Conservation (phyloP, 148 eudicot genomes). For the Chenopodium suecicum region DNA sequence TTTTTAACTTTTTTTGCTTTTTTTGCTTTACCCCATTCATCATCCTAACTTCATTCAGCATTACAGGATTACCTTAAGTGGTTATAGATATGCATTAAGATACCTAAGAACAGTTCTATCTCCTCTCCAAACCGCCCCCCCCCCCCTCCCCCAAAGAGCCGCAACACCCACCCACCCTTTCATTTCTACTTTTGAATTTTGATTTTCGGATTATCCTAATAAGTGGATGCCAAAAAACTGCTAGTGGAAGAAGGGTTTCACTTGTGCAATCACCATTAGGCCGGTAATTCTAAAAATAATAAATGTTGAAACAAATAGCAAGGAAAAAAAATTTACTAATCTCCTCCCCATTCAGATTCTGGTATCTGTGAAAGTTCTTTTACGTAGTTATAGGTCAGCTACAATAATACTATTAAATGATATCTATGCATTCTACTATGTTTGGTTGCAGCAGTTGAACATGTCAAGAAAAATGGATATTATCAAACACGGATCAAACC, state of each 20-base stretch:
- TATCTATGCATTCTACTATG: not conserved
- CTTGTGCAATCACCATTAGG: not conserved
- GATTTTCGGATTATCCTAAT: not conserved
- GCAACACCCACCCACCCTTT: too few relatives aligned
- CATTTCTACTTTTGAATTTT: not conserved
- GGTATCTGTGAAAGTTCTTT: not conserved
- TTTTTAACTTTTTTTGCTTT: not conserved
- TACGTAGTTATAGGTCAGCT: not conserved
- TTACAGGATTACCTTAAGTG: not conserved
- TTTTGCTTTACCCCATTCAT: not conserved
- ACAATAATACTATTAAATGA: not conserved
- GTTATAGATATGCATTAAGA: not conserved
- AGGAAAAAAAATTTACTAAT: too few relatives aligned
- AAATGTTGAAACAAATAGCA: not conserved
- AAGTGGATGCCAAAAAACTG: not conserved
- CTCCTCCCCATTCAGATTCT: not conserved
- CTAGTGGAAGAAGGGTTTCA: not conserved
- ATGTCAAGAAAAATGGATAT: not conserved
- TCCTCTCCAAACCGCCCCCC: not conserved
- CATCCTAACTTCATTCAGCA: not conserved
- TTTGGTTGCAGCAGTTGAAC: not conserved
- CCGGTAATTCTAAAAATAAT: not conserved
- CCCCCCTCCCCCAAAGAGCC: not conserved
- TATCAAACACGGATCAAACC: not conserved
- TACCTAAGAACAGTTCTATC: not conserved